Conservation (phyloP, 2,329 filamentous ascomycete genomes). For the Arthrobotrys conoides region DNA sequence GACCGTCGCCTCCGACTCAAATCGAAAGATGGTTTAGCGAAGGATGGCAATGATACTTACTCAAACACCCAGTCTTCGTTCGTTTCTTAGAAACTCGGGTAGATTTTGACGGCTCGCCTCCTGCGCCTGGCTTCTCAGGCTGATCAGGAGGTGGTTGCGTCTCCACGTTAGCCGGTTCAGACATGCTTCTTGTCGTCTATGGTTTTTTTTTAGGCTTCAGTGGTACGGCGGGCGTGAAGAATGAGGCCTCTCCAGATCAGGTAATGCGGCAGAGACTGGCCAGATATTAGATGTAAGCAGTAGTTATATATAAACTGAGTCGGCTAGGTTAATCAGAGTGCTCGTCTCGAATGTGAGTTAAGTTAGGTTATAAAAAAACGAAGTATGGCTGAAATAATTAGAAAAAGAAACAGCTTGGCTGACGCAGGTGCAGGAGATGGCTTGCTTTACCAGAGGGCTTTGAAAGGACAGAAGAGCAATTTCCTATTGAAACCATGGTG, state of each 20-base stretch:
- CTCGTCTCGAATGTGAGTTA: constrained; percentile 37
- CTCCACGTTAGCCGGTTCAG: constrained; percentile 90
- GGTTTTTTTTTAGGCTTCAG: constrained; percentile 63
- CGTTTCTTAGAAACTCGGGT: constrained; percentile 64
- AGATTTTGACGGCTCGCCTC: constrained; percentile 53
- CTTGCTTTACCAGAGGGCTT: constrained; percentile 47
- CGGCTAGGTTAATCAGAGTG: constrained; percentile 46
- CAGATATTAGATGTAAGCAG: constrained; percentile 15
- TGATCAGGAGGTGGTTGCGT: constrained; percentile 74
- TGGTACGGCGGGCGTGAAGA: constrained; percentile 63
- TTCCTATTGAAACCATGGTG: constrained; percentile 39
- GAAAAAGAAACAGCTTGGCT: constrained; percentile 54
- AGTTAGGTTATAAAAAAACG: constrained; percentile 16
- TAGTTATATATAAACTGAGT: constrained; percentile 45
- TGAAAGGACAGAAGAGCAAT: constrained; percentile 30
- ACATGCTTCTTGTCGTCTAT: constrained; percentile 78
- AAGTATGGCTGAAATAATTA: constrained; percentile 27
- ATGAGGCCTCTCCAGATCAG: constrained; percentile 59
- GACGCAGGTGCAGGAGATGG: constrained; percentile 40
- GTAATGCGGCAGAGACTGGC: constrained; percentile 56
- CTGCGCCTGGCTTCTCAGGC: constrained; percentile 52
- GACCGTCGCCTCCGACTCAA: constrained; percentile 21
- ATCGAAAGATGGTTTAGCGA: constrained; percentile 3
- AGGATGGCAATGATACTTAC: constrained; percentile 60
- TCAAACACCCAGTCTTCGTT: constrained; percentile 65